Percentiles rank a stretch among this genome's conserved stretches.
Conservation (phyloP, 495 filamentous ascomycete genomes). For the Talaromyces trachyspermus region DNA sequence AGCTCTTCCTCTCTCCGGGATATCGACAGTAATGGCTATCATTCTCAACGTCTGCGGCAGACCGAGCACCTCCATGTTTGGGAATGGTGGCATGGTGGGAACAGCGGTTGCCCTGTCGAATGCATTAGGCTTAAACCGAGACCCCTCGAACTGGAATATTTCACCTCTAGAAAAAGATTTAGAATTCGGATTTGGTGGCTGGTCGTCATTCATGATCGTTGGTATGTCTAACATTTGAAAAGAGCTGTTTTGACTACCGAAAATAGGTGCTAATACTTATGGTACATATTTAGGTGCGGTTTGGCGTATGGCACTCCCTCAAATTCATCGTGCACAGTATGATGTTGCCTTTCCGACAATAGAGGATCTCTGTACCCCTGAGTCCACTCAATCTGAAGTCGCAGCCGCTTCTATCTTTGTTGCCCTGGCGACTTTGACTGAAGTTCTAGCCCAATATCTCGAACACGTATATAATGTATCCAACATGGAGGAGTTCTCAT, state of each 20-base stretch:
- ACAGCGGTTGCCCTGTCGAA: constrained; percentile 27
- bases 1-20: constrained; percentile 27
- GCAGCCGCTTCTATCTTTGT: constrained; percentile 24
- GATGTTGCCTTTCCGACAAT: constrained; percentile 31
- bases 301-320: constrained; percentile 30
- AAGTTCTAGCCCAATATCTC: constrained; percentile 28
- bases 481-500: background rate
- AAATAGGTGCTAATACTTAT: background rate
- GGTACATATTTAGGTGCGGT: constrained; percentile 22
- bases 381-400: constrained; percentile 5
- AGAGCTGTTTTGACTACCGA: background rate
- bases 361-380: constrained; percentile 13
- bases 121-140: constrained; percentile 29
- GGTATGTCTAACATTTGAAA: constrained; percentile 13
- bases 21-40: constrained; percentile 26
- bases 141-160: constrained; percentile 27
- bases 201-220: constrained; percentile 33
- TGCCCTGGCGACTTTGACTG: constrained; percentile 29
- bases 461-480: constrained; percentile 28
- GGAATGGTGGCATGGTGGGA: constrained; percentile 27
- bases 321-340: constrained; percentile 27
- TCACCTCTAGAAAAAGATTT: constrained; percentile 24
- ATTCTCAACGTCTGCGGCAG: constrained; percentile 28
- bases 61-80: constrained; percentile 29
- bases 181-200: constrained; percentile 32